Evolutionary conservation across 2,329 filamentous ascomycete genomes (phyloP).

Genomic region (Lithohypha guttulata): DNA sequence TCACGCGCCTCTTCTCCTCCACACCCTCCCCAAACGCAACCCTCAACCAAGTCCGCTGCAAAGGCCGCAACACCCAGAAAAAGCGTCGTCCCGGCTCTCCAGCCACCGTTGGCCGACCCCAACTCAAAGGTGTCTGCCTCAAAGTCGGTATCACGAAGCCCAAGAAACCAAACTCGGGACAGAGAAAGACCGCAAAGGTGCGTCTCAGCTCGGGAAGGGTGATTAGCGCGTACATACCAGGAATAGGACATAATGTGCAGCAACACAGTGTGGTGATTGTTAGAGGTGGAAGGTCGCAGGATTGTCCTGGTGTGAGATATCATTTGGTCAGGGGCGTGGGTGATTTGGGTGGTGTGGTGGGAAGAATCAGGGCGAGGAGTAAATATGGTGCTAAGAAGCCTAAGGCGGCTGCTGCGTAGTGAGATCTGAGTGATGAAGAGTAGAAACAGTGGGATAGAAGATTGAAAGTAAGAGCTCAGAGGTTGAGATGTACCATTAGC

Average conservation of each 20-base stretch:
- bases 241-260: conserved; percentile 97
- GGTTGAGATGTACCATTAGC: background rate
- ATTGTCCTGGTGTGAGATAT: conserved; percentile 97
- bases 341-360: conserved; percentile 88
- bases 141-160: conserved; percentile 89
- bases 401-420: conserved; percentile 55
- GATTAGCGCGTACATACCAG: conserved; percentile 88
- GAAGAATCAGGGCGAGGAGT: conserved; percentile 70
- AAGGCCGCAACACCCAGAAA: conserved; percentile 67
- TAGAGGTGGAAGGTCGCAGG: conserved; percentile 83
- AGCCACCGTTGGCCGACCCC: conserved; percentile 56
- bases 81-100: conserved; percentile 82
- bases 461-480: background rate
- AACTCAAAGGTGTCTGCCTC: conserved; percentile 90
- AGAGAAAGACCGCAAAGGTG: conserved; percentile 90
- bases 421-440: background rate
- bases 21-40: conserved; percentile 51
- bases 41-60: conserved; percentile 62
- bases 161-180: conserved; percentile 98
- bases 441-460: background rate
- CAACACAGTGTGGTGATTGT: conserved; percentile 97
- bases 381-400: conserved; percentile 99
- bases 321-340: conserved; percentile 82
- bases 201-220: conserved; percentile 76
- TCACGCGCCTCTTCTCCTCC: conserved; percentile 43